Evolutionary conservation across 208 protist species (phyloP).

Genomic region (Crithidia brevicula): DNA sequence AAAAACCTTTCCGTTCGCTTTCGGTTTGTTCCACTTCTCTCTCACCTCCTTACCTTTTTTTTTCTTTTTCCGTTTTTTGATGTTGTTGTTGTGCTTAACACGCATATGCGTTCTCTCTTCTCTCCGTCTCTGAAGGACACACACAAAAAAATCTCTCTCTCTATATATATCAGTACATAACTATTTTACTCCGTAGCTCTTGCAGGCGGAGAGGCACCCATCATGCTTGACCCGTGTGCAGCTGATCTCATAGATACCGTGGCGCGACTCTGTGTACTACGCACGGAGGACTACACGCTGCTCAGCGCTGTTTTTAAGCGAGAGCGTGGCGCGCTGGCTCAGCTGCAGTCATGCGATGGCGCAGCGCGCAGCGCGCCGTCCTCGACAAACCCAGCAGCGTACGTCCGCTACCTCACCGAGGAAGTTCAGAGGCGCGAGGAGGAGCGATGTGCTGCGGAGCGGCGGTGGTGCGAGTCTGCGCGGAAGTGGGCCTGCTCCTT

Average conservation of each 20-base stretch:
- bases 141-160: background rate
- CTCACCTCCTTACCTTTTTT: background rate
- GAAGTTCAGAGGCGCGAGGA: slow-evolving; percentile 45
- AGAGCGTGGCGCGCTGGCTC: background rate
- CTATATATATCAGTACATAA: background rate
- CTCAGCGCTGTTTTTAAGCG: slow-evolving; percentile 34
- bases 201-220: background rate
- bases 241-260: slow-evolving; percentile 43
- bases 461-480: slow-evolving; percentile 26
- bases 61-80: background rate
- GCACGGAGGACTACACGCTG: slow-evolving; percentile 52
- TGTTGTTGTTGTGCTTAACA: no score
- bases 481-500: slow-evolving; percentile 31
- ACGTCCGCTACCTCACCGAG: slow-evolving; percentile 36
- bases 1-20: no score
- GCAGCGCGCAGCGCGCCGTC: background rate
- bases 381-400: background rate
- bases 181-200: background rate
- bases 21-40: no score
- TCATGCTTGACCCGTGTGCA: slow-evolving; percentile 41
- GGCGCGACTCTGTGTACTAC: slow-evolving; percentile 50
- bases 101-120: no score
- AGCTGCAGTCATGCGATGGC: background rate
- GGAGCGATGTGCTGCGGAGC: slow-evolving; percentile 26
- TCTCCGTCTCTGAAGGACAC: background rate